Evolutionary conservation across 192 early-diverging fungal genomes (phyloP), one percentile per base, ranked within the genome.

Genomic region (Linnemannia zychae): DNA sequence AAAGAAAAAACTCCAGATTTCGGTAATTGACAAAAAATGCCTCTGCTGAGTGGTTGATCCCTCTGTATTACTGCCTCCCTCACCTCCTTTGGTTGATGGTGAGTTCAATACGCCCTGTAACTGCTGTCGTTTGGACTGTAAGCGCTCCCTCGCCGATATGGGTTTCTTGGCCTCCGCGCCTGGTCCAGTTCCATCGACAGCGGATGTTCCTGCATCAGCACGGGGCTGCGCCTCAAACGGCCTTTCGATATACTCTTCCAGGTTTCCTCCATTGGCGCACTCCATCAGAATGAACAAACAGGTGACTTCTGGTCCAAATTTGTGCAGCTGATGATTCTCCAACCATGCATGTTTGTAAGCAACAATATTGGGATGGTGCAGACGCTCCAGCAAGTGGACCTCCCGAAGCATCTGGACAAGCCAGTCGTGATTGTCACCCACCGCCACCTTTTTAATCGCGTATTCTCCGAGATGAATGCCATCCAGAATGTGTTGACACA

Each of bases 331-430:
- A 79, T 96, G 92, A 78, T 96, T 89, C 75, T 99, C 98, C 22
- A 99, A 89, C 97, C 97, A 98, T 28, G 96, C 96, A 79, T 98
- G 97, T 74, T 99, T 99, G 86, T 99, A 99, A 57, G 96, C 94
- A 70, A 98, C 92, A 71, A 99, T 96, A 67, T 98, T 99, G 0
- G 95, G 95, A 87, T 99, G 97, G 34, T 93, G 95, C 18, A 99
- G 90, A 31, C 92, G 89, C 79, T 98, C 97, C 22, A 99, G 91
- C 72, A 99, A 88, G 87, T 96, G 95, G 31, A 99, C 98, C 77
- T 99, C 98, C 71, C 95, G 92, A 36, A 99, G 88, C 96, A 98
- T 97, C 28, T 95, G 90, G 20, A 96, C 94, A 9, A 99, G 91
- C 98, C 98, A 99, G 31, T 93, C 79, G 46, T 96, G 95, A 68